Base-by-base conservation (phyloP, 2,329 filamentous ascomycete species). In the Pseudocercospora crystallina region DNA sequence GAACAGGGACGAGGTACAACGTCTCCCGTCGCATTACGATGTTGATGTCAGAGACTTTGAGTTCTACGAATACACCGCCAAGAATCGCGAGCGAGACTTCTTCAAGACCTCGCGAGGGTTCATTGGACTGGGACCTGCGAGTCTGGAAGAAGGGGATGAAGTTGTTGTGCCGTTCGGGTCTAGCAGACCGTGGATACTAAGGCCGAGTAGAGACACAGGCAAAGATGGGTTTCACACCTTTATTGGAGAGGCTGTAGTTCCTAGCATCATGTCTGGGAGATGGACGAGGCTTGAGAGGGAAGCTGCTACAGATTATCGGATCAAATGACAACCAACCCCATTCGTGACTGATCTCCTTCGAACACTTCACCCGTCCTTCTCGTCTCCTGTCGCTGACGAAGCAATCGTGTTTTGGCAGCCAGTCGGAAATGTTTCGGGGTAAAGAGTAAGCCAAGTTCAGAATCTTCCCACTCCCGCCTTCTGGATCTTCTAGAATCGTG, bases 61-160 rank as follows among this genome's bases (percentile, higher is more conserved):
- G 17, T 36, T 54, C 26, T 47, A 53, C 17, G 44, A 51, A 14
- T 53, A 50, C 35, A 41, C 38, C n/a, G 43, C 37, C 5, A 56
- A 59, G 37, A 26, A 13, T 31, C 45, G 54, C 12, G 41, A 54
- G 17, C 47, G 53, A 20, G 60, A 61, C 49, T 56, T 62, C 26
- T 61, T 60, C 45, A 53, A 44, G 30, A 62, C 60, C 10, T 38
- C 36, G 29, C 33, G 47, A n/a, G 55, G 57, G 10, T 59, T 61
- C 35, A 43, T 61, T 15, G 53, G 56, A 5, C 31, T 60, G 10
- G 57, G 55, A 13, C 51, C 59, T n/a, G 35, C 43, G 12, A 46
- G 44, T 30, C 35, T 58, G 10, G 35, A 37, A 29, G 45, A 48
- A 9, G 38, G 39, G 15, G 49, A 56, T 35, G 46, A 47, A 43